These are phyloP conservation scores for Ustilago vetiveriae DNA, from an alignment of 1,284 basidiomycete species.

Conservation along the genomic window DNA sequence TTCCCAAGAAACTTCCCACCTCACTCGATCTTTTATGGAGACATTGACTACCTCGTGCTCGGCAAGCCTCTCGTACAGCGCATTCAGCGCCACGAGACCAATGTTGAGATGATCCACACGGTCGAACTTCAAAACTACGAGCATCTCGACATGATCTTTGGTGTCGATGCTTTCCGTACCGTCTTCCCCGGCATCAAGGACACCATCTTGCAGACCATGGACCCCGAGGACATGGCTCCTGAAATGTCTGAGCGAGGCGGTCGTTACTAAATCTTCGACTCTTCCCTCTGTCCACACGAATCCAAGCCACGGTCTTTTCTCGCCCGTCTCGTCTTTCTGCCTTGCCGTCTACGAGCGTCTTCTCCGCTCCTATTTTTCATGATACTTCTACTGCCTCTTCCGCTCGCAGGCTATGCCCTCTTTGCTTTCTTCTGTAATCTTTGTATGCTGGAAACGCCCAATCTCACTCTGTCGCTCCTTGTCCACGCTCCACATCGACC, in stretches of 20 bases:
- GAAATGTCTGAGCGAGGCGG: constrained; percentile 37
- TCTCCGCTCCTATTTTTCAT: too few species aligned
- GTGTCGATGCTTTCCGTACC: constrained; percentile 60
- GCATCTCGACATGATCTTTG: constrained; percentile 65
- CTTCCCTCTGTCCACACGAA: not conserved
- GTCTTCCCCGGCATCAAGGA: constrained; percentile 65
- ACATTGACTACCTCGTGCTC: constrained; percentile 62
- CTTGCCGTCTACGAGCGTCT: not conserved
- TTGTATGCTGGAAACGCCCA: too few species aligned
- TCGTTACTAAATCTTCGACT: constrained; percentile 5
- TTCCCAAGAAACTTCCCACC: constrained; percentile 64
- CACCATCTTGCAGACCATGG: constrained; percentile 61
- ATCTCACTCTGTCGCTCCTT: not conserved
- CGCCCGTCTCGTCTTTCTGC: not conserved
- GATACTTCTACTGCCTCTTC: not conserved
- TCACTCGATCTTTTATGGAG: constrained; percentile 64
- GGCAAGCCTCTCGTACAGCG: constrained; percentile 64
- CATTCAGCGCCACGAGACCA: constrained; percentile 58
- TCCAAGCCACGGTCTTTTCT: constrained; percentile 8
- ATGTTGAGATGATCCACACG: constrained; percentile 65
- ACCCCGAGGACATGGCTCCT: constrained; percentile 43
- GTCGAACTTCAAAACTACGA: constrained; percentile 65
- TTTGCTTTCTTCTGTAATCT: not conserved
- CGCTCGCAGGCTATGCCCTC: not conserved
- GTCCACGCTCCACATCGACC: too few species aligned